Evolutionary conservation across 2,329 filamentous ascomycete species (phyloP).

Genomic region (Pseudocercospora vitis): DNA sequence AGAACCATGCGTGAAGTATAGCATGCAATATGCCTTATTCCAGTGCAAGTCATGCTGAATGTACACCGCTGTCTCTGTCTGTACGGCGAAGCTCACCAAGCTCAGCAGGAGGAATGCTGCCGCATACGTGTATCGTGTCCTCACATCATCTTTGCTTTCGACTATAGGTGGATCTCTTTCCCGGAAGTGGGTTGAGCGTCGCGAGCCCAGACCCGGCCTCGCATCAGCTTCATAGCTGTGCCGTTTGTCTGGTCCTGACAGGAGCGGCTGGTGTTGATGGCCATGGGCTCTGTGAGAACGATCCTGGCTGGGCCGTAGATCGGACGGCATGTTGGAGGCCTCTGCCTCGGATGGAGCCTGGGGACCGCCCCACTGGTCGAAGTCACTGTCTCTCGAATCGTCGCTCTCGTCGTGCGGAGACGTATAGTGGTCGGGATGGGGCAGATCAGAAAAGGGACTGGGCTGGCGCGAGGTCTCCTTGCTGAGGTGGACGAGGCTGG

Average conservation of each 20-base stretch:
- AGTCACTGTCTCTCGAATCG: constrained; percentile 41
- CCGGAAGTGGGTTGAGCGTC: constrained; percentile 66
- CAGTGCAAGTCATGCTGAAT: constrained; percentile 90
- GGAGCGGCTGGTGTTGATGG: constrained; percentile 51
- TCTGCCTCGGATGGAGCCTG: constrained; percentile 27
- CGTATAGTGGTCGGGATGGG: constrained; percentile 26
- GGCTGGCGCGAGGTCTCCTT: constrained; percentile 34
- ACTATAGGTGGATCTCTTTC: constrained; percentile 71
- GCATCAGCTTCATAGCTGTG: constrained; percentile 42
- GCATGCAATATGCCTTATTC: constrained; percentile 99
- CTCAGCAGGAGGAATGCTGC: constrained; percentile 79
- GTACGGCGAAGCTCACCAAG: constrained; percentile 83
- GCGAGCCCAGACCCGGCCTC: constrained; percentile 47
- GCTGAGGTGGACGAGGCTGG: constrained; percentile 35
- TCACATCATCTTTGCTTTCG: constrained; percentile 62
- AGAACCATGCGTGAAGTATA: constrained; percentile 92
- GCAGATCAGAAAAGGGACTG: constrained; percentile 34
- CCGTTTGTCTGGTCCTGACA: constrained; percentile 45
- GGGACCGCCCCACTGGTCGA: constrained; percentile 47
- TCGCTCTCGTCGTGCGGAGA: constrained; percentile 28
- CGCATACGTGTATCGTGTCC: constrained; percentile 83
- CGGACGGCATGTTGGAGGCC: constrained; percentile 50
- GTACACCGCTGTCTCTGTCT: constrained; percentile 94
- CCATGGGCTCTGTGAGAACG: constrained; percentile 14
- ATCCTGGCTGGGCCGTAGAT: constrained; percentile 43